These are phyloP conservation scores for Triticum urartu DNA, from an alignment of 176 grass and related monocot genomes.

Conservation along the genomic window DNA sequence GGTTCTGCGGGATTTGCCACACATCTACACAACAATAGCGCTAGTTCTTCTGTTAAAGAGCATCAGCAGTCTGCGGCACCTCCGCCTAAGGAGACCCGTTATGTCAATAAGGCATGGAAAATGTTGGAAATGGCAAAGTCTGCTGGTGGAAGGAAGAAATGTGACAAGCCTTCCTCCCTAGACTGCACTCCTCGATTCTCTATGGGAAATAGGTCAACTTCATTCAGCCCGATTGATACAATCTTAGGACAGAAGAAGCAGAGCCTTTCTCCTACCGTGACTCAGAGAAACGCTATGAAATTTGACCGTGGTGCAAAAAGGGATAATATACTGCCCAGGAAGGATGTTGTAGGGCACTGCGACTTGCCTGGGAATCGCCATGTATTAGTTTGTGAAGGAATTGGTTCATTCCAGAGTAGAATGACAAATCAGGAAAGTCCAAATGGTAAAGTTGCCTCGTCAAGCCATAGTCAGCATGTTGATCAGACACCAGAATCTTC, in stretches of 20 bases:
- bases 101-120: constrained; percentile 78
- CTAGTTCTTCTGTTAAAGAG: background rate
- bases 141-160: constrained; percentile 31
- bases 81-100: background rate
- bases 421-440: constrained; percentile 31
- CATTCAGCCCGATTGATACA: constrained; percentile 35
- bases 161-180: constrained; percentile 22
- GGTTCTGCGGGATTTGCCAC: constrained; percentile 53
- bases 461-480: background rate
- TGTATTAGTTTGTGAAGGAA: constrained; percentile 9
- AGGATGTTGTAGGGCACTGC: background rate
- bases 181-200: constrained; percentile 25
- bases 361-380: background rate
- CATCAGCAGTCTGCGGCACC: background rate
- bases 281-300: background rate
- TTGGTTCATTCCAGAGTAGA: constrained; percentile 3
- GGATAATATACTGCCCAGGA: background rate
- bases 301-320: constrained; percentile 3
- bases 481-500: background rate
- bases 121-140: constrained; percentile 66
- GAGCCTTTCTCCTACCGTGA: background rate
- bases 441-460: constrained; percentile 26
- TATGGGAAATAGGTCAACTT: constrained; percentile 45
- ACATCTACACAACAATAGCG: constrained; percentile 23
- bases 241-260: constrained; percentile 29